These are phyloP conservation scores for Wallacemonas sp. DNA, from an alignment of 208 protist genomes.

Conservation along the genomic window DNA sequence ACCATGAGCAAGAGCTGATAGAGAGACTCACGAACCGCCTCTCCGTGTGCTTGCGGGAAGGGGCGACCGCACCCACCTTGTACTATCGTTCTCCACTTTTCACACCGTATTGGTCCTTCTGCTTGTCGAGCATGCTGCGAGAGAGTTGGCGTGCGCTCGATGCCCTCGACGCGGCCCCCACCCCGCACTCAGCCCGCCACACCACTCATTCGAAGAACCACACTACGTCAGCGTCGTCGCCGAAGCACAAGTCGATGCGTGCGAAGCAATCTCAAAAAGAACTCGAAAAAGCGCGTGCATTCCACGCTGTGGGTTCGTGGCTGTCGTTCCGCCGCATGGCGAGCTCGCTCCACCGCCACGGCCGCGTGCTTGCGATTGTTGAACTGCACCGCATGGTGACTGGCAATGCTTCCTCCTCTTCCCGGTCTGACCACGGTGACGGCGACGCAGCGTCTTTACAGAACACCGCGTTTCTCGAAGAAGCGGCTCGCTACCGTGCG, in stretches of 20 bases:
- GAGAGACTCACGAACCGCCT: too few relatives aligned
- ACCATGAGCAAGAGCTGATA: too few relatives aligned
- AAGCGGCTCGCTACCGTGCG: conserved; percentile 4
- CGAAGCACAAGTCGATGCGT: too few relatives aligned
- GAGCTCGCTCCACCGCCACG: conserved; percentile 52
- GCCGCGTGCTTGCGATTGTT: conserved; percentile 53
- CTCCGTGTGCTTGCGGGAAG: background rate
- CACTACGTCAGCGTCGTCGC: too few relatives aligned
- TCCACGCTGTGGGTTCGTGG: conserved; percentile 53
- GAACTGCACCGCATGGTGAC: conserved; percentile 30
- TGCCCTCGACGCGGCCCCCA: background rate
- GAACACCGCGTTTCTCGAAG: conserved; percentile 11
- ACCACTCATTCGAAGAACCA: too few relatives aligned
- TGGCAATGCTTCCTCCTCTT: background rate
- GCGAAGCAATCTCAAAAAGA: too few relatives aligned
- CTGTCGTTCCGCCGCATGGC: conserved; percentile 64
- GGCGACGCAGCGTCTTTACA: background rate
- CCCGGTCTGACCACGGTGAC: background rate
- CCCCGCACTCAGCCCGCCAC: too few relatives aligned
- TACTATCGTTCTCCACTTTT: background rate
- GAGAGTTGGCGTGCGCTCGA: conserved; percentile 10
- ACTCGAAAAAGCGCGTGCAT: conserved; percentile 4
- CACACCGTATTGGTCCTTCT: conserved; percentile 10
- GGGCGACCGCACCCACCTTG: background rate
- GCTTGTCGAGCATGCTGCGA: background rate